These are phyloP conservation scores for Coemansia erecta DNA, from an alignment of 192 early-diverging fungal species.

Conservation along the genomic window DNA sequence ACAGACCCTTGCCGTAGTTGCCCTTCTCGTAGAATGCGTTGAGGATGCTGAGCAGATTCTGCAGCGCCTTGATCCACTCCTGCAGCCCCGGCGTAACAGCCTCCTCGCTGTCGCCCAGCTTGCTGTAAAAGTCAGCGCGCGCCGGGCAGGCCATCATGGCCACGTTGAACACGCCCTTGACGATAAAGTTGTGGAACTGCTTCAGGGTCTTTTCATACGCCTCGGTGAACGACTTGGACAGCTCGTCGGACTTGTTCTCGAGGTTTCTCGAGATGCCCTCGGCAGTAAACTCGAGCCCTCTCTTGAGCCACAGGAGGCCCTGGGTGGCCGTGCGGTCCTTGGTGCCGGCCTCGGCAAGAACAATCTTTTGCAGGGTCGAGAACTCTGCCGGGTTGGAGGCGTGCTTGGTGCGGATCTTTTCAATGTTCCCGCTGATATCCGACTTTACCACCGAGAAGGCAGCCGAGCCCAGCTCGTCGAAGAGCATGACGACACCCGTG, in stretches of 20 bases:
- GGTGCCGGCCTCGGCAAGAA: slow-evolving; percentile 68
- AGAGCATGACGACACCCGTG: slow-evolving; percentile 72
- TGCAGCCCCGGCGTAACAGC: slow-evolving; percentile 60
- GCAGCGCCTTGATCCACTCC: slow-evolving; percentile 73
- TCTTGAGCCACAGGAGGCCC: slow-evolving; percentile 90
- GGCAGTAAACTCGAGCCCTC: slow-evolving; percentile 77
- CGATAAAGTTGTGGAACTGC: slow-evolving; percentile 67
- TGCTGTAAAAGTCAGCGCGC: slow-evolving; percentile 84
- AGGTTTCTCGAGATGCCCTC: slow-evolving; percentile 64
- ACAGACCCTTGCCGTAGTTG: slow-evolving; percentile 53
- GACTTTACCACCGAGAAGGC: slow-evolving; percentile 86
- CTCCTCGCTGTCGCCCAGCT: slow-evolving; percentile 67
- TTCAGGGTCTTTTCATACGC: slow-evolving; percentile 70
- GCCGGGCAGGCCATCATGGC: slow-evolving; percentile 89
- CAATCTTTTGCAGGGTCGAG: slow-evolving; percentile 81
- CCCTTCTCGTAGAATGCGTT: slow-evolving; percentile 58
- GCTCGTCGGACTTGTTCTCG: slow-evolving; percentile 57
- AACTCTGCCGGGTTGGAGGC: slow-evolving; percentile 62
- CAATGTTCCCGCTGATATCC: slow-evolving; percentile 92
- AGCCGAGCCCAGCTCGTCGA: slow-evolving; percentile 50
- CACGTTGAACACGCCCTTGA: slow-evolving; percentile 67
- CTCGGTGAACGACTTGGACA: slow-evolving; percentile 68
- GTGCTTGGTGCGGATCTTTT: slow-evolving; percentile 68
- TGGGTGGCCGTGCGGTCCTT: slow-evolving; percentile 86
- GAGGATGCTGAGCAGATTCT: slow-evolving; percentile 66